Conservation (phyloP, 768 basidiomycete species). For the Naganishia kalamii region DNA sequence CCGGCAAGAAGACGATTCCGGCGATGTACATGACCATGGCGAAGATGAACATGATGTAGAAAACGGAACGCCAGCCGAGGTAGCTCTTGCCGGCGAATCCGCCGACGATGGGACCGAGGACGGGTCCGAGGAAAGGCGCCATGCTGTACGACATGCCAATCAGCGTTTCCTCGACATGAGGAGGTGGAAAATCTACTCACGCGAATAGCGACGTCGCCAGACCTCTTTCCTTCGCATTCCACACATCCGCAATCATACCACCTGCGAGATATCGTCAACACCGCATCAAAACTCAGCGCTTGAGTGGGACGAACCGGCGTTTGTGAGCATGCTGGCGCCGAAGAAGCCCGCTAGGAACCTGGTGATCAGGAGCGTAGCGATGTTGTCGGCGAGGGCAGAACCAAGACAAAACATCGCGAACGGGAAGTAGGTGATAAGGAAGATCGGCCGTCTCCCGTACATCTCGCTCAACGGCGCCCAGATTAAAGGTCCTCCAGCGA, state of each 20-base stretch:
- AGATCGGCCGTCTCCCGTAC: slow-evolving; percentile 38
- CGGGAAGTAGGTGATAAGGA: slow-evolving; percentile 33
- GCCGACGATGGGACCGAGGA: slow-evolving; percentile 22
- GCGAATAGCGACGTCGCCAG: slow-evolving; percentile 42
- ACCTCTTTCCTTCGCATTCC: slow-evolving; percentile 40
- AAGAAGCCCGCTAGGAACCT: slow-evolving; percentile 40
- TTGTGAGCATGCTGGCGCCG: slow-evolving; percentile 38
- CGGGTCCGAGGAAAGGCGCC: slow-evolving; percentile 32
- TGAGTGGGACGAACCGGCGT: no score
- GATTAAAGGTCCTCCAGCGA: slow-evolving; percentile 34
- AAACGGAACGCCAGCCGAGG: slow-evolving; percentile 15
- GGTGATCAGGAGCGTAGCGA: slow-evolving; percentile 38
- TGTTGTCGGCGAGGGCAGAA: slow-evolving; percentile 35
- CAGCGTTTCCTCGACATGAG: not conserved
- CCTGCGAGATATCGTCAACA: no score
- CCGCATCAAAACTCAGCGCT: no score
- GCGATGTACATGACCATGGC: slow-evolving; percentile 25
- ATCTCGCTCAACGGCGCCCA: slow-evolving; percentile 40
- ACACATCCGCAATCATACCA: slow-evolving; percentile 37
- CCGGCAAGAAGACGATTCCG: slow-evolving; percentile 40
- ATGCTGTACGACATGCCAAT: not conserved
- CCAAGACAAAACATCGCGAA: slow-evolving; percentile 44
- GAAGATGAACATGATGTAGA: slow-evolving; percentile 13
- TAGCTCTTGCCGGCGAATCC: slow-evolving; percentile 23
- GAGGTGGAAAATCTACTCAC: not conserved